phyloP scores from a whole-genome alignment of 768 basidiomycete species.

The Lanmaoa pseudosensibilis region DNA sequence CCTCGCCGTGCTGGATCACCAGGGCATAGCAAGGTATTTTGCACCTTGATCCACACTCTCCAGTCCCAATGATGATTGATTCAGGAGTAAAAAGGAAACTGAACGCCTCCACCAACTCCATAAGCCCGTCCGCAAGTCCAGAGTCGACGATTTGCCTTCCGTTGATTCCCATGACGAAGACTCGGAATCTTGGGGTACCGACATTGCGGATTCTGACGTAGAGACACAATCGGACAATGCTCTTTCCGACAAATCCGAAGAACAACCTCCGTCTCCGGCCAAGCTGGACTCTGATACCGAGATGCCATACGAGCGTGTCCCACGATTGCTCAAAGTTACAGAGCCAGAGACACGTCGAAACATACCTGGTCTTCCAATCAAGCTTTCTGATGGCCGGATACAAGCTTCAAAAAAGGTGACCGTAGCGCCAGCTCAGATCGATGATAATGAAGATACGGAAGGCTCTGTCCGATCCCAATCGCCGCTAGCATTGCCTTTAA shows the following conservation, averaged over 20 bases:
- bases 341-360: slow-evolving; percentile 48
- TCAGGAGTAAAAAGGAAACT: slow-evolving; percentile 84
- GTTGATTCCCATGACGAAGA: slow-evolving; percentile 67
- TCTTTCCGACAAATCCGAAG: slow-evolving; percentile 11
- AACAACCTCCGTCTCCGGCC: not conserved
- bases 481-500: slow-evolving; percentile 25
- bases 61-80: slow-evolving; percentile 3
- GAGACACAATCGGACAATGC: slow-evolving; percentile 17
- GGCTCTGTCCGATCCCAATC: slow-evolving; percentile 36
- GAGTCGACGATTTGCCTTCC: slow-evolving; percentile 64
- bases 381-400: slow-evolving; percentile 78
- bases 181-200: slow-evolving; percentile 51
- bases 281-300: slow-evolving; percentile 55
- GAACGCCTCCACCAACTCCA: slow-evolving; percentile 64
- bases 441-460: slow-evolving; percentile 35
- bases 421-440: slow-evolving; percentile 15
- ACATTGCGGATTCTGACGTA: slow-evolving; percentile 37
- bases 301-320: slow-evolving; percentile 70
- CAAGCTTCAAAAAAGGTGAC: slow-evolving; percentile 50
- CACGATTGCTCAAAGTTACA: slow-evolving; percentile 51
- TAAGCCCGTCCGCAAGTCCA: slow-evolving; percentile 50
- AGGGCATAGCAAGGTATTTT: slow-evolving; percentile 76
- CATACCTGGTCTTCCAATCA: slow-evolving; percentile 77
- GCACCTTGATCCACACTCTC: not conserved
- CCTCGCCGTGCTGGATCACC: slow-evolving; percentile 67